Evolutionary conservation across 305 asterid genomes (phyloP).

Genomic region (Fraxinus angustifolia): DNA sequence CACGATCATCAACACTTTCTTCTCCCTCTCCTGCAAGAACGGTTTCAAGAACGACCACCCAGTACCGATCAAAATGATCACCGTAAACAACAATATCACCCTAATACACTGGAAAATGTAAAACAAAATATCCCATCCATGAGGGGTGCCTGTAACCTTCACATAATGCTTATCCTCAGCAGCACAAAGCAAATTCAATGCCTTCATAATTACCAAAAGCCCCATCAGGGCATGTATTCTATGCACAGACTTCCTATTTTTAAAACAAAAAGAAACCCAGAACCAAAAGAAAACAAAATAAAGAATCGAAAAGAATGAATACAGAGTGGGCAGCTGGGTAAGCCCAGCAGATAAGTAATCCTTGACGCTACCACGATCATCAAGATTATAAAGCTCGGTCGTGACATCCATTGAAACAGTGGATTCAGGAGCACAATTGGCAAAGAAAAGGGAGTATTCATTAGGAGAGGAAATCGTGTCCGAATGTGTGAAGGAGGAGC

Average conservation of each 20-base stretch:
- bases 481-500: slow-evolving; percentile 51
- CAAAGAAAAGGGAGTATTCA: slow-evolving; percentile 84
- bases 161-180: slow-evolving; percentile 98
- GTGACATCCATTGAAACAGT: slow-evolving; percentile 75
- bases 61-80: slow-evolving; percentile 86
- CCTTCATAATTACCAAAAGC: slow-evolving; percentile 71
- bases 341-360: slow-evolving; percentile 84
- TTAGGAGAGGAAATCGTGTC: slow-evolving; percentile 75
- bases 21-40: slow-evolving; percentile 93
- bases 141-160: slow-evolving; percentile 93
- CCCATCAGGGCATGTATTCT: slow-evolving; percentile 89
- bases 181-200: slow-evolving; percentile 78
- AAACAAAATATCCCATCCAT: slow-evolving; percentile 98
- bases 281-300: slow-evolving; percentile 59
- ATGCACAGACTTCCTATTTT: slow-evolving; percentile 65
- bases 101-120: slow-evolving; percentile 89
- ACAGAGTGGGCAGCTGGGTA: slow-evolving; percentile 75
- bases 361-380: slow-evolving; percentile 50
- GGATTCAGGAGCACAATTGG: slow-evolving; percentile 85
- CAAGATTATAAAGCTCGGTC: slow-evolving; percentile 82
- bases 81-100: slow-evolving; percentile 85
- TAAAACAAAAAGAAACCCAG: slow-evolving; percentile 56
- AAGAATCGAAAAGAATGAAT: slow-evolving; percentile 53
- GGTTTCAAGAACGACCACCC: slow-evolving; percentile 99
- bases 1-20: slow-evolving; percentile 98